Conservation (phyloP, 495 filamentous ascomycete genomes). For the Penicillium coprophilum region DNA sequence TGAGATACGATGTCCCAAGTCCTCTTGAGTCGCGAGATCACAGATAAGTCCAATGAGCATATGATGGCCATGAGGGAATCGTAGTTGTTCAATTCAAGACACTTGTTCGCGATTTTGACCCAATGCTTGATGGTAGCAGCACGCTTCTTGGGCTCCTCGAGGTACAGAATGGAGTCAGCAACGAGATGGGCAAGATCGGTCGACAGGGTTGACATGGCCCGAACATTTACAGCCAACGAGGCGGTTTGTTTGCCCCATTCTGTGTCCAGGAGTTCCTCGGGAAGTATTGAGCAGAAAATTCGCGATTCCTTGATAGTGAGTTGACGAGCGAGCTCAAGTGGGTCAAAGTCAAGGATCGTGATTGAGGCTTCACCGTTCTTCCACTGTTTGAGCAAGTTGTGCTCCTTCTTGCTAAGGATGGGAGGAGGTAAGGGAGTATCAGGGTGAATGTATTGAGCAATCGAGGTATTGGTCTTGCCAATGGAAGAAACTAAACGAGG, state of each 20-base stretch:
- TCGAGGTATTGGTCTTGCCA: conserved; percentile 78
- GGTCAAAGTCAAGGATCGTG: conserved; percentile 89
- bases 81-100: conserved; percentile 90
- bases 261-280: conserved; percentile 88
- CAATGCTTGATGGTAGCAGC: conserved; percentile 94
- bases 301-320: conserved; percentile 90
- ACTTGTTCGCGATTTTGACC: conserved; percentile 92
- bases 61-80: conserved; percentile 96
- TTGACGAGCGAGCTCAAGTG: conserved; percentile 87
- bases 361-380: conserved; percentile 67
- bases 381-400: conserved; percentile 69
- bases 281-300: conserved; percentile 89
- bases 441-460: conserved; percentile 63
- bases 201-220: conserved; percentile 89
- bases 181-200: conserved; percentile 91
- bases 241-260: conserved; percentile 89
- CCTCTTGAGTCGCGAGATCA: conserved; percentile 83
- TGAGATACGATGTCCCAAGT: conserved; percentile 91
- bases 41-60: conserved; percentile 86
- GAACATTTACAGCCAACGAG: conserved; percentile 82
- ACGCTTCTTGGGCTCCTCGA: conserved; percentile 86
- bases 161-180: conserved; percentile 87
- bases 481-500: conserved; percentile 85
- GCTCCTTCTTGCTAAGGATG: conserved; percentile 71
- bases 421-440: conserved; percentile 71